Percentiles rank a stretch among this genome's conserved stretches.
Evolutionary conservation across 139 green algal genomes (phyloP).

Genomic region (Picocystis salinarum): DNA sequence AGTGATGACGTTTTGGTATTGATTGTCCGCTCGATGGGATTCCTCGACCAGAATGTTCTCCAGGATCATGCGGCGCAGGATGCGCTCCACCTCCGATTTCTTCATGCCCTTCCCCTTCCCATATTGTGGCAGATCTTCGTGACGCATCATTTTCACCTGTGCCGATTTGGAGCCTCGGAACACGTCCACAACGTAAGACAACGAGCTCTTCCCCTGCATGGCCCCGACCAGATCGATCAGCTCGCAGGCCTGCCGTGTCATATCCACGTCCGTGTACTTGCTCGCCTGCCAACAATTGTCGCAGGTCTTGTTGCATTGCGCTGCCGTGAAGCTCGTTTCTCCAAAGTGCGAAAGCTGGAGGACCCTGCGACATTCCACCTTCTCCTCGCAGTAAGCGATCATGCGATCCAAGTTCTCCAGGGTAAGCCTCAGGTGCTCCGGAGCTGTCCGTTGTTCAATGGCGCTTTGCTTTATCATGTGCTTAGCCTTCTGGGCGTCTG

Average conservation of each 20-base stretch:
- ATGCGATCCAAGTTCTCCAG: slow-evolving; percentile 59
- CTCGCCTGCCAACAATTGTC: slow-evolving; percentile 30
- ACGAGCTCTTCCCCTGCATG: slow-evolving; percentile 3
- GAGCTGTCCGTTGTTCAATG: slow-evolving; percentile 29
- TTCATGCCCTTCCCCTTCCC: slow-evolving; percentile 10
- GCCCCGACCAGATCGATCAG: slow-evolving; percentile 23
- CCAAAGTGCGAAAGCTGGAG: slow-evolving; percentile 69
- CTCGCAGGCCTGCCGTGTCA: slow-evolving; percentile 20
- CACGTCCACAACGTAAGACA: slow-evolving; percentile 19
- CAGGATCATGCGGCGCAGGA: slow-evolving; percentile 31
- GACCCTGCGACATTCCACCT: slow-evolving; percentile 47
- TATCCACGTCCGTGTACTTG: slow-evolving; percentile 12
- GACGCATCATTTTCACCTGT: slow-evolving; percentile 9
- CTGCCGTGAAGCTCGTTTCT: slow-evolving; percentile 34
- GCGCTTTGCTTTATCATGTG: slow-evolving; percentile 49
- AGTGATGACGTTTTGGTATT: slow-evolving; percentile 12
- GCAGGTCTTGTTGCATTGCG: slow-evolving; percentile 42
- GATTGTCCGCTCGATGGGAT: slow-evolving; percentile 24
- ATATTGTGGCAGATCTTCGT: slow-evolving; percentile 18
- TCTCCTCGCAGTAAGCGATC: slow-evolving; percentile 63
- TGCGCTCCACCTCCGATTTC: slow-evolving; percentile 17
- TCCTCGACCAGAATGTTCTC: slow-evolving; percentile 23
- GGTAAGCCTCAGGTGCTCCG: slow-evolving; percentile 1
- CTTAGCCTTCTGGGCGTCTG: slow-evolving; percentile 32
- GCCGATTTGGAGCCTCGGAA: slow-evolving; percentile 19